Conservation (phyloP, 2,329 filamentous ascomycete species). For the Penicillium sp. region DNA sequence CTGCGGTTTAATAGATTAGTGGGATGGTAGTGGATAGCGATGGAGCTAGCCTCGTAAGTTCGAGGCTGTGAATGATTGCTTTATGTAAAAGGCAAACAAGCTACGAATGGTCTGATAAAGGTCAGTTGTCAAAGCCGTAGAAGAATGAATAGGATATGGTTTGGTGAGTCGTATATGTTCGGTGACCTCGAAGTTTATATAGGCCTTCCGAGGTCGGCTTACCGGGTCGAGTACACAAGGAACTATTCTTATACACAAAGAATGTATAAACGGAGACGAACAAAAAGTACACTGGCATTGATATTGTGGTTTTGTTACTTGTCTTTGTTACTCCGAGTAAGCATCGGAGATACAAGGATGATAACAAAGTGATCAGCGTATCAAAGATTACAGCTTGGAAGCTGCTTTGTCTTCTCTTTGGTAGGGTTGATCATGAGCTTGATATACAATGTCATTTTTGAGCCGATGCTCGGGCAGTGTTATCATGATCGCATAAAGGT, state of each 20-base stretch:
- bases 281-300: neutral
- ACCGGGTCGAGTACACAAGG: neutral
- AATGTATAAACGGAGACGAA: neutral
- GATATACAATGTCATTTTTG: neutral
- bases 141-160: neutral
- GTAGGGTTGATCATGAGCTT: no score
- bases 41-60: neutral
- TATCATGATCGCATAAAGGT: neutral
- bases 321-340: neutral
- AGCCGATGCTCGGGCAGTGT: neutral
- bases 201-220: neutral
- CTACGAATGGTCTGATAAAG: neutral
- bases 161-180: neutral
- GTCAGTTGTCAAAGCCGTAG: no score
- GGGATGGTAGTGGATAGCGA: neutral
- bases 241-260: neutral
- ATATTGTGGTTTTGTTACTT: neutral
- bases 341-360: neutral
- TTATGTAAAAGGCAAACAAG: neutral
- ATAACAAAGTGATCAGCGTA: neutral
- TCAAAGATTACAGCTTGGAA: neutral
- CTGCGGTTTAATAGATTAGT: neutral
- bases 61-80: neutral
- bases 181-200: neutral
- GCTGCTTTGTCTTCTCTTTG: neutral